Base-by-base conservation (phyloP, 2,329 filamentous ascomycete genomes). In the Lasiodiplodia sp. region DNA sequence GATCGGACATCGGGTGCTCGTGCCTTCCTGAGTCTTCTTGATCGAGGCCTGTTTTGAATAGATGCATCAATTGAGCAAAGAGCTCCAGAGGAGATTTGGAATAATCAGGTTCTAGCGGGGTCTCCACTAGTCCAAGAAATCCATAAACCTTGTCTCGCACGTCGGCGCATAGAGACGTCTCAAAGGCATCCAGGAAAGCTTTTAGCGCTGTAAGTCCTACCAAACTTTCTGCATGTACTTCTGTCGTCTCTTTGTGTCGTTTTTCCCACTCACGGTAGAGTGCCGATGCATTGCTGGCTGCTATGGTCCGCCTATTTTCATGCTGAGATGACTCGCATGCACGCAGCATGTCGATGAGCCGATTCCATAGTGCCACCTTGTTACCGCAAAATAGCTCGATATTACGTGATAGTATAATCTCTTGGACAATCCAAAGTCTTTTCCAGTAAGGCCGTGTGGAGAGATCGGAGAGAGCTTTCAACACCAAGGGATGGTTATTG, bases 401-500 rank as follows among this genome's bases (percentile, higher is more conserved):
- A 51, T 65, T 63, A 65, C 69, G 40, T 69, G 71, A 56, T 53
- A 56, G 3, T 1, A 56, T 2, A 1, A 56, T 21, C 21, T 56
- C 53, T 7, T 56, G 53, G 3, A 56, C 21, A 14, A 38, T 38
- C 25, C 52, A 34, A 3, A n/a, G 12, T 55, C 52, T 55, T n/a
- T 16, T n/a, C 52, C 52, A 55, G 14, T 55, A 55, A 7, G n/a
- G 49, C 2, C 25, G 14, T 31, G 0, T 34, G 14, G 31, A n/a
- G 21, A 55, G 6, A 4, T 55, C 14, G 7, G 11, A 28, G 14
- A 16, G 52, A 55, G 14, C 52, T 4, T 18, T 34, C 4, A 12
- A 28, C 4, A 55, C 2, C 2, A 34, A 28, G 7, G 0, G 23
- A 37, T 7, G 37, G 4, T 34, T 44, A 25, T 25, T 25, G 25